Evolutionary conservation across 2,329 filamentous ascomycete genomes (phyloP), one percentile per base, ranked within the genome.

Genomic region (Aspergillus pseudotamarii): DNA sequence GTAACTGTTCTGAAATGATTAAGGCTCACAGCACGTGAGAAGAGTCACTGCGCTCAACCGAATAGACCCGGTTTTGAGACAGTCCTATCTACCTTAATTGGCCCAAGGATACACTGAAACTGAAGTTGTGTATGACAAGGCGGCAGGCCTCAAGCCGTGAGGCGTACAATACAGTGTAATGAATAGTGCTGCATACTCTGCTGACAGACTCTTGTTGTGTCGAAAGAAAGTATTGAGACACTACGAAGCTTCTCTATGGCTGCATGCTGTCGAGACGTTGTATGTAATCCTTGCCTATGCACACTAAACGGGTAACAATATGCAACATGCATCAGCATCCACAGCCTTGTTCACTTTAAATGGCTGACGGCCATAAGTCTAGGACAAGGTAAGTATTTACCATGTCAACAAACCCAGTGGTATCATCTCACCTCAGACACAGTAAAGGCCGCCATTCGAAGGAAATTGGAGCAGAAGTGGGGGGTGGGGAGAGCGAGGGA

Each of bases 11-110:
- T 46, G 21, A 57, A 63, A 57, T 53, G 50, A 60, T 43, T 26
- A 50, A 54, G 61, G 51, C 53, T 57, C 53, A 51, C n/a, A 32
- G 36, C 32, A 58, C n/a, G 57, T 60, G 28, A 36, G 58, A 26
- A 36, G 30, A 45, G 30, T 23, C 14, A 57, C 46, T 53, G 9
- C 36, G n/a, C 23, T 34, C 48, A 34, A 51, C 32, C 48, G 19
- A 59, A 59, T 46, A 19, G 19, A 21, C 23, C 28, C 28, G 30
- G 41, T 59, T 50, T 59, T 43, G 57, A 51, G 45, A 51, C 46
- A 59, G n/a, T 41, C 21, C 11, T 26, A n/a, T 53, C 19, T 28
- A 23, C 23, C 9, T 23, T 59, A 30, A 59, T 59, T 59, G 57
- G 57, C 43, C 21, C 46, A 59, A 45, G 21, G 14, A 12, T 38